A percentile compares a stretch with the other conserved stretches of the same genome.
phyloP scores from a whole-genome alignment of 371 early-diverging fungal species.

The Entomophthora muscae region DNA sequence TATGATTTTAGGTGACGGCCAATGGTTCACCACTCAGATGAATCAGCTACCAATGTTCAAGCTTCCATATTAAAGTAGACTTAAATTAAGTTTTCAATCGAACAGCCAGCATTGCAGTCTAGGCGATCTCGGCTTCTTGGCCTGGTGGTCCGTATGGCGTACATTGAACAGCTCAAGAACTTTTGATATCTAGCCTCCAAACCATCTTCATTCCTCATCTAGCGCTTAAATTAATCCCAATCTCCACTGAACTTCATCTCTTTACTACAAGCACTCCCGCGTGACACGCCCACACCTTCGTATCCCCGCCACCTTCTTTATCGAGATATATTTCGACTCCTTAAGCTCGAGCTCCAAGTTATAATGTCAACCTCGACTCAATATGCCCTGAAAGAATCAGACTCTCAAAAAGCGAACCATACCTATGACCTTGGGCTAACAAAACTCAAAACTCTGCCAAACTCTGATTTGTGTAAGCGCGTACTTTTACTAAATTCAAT shows the following conservation, averaged over 20 bases:
- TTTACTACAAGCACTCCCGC: background rate
- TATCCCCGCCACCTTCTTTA: background rate
- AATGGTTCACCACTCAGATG: too few species aligned
- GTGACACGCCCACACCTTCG: background rate
- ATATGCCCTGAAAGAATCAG: background rate
- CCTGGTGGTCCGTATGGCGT: background rate
- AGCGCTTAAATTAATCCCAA: background rate
- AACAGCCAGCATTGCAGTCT: background rate
- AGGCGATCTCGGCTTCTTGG: background rate
- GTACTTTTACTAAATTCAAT: constrained; percentile 1
- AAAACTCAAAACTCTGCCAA: background rate
- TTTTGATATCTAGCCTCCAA: background rate
- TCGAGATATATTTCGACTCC: background rate
- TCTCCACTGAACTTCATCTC: background rate
- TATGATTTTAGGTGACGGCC: too few species aligned
- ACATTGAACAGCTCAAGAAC: background rate
- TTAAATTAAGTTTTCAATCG: background rate
- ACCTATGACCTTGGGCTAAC: background rate
- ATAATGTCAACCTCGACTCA: background rate
- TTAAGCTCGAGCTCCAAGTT: background rate
- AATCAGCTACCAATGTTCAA: too few species aligned
- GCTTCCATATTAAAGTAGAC: background rate
- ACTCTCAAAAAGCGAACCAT: background rate
- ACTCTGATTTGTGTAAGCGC: constrained; percentile 1
- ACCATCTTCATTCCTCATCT: background rate